Percentiles rank a stretch among this genome's conserved stretches.
These are phyloP conservation scores for Xylariaceae sp. DNA, from an alignment of 2,329 filamentous ascomycete genomes.

Conservation along the genomic window DNA sequence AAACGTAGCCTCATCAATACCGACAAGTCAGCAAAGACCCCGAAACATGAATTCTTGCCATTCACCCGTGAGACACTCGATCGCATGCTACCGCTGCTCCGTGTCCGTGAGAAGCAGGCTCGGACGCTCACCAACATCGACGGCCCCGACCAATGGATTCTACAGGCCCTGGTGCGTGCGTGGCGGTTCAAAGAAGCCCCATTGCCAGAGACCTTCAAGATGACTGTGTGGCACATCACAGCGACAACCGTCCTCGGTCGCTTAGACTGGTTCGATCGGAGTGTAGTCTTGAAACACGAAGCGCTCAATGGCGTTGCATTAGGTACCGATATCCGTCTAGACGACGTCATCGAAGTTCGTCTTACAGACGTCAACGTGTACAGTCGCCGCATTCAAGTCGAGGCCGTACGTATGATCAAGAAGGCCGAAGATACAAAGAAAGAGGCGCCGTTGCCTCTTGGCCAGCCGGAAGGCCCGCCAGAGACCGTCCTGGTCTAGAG, in stretches of 20 bases:
- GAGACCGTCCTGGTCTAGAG: neutral
- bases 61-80: constrained; percentile 41
- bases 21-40: neutral
- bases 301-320: constrained; percentile 36
- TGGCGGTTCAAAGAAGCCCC: constrained; percentile 51
- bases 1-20: constrained; percentile 32
- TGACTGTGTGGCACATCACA: constrained; percentile 41
- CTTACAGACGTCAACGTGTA: constrained; percentile 52
- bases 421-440: constrained; percentile 1
- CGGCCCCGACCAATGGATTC: constrained; percentile 50
- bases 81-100: constrained; percentile 46
- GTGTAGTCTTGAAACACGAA: constrained; percentile 38
- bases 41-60: constrained; percentile 37
- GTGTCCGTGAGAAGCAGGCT: constrained; percentile 50
- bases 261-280: constrained; percentile 49
- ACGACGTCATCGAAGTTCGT: constrained; percentile 54
- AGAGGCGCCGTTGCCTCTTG: neutral
- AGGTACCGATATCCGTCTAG: constrained; percentile 41
- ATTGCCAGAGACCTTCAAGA: constrained; percentile 46
- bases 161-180: constrained; percentile 57
- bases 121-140: constrained; percentile 39
- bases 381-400: constrained; percentile 42
- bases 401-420: constrained; percentile 35
- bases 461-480: neutral
- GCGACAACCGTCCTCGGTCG: constrained; percentile 35